Base-by-base conservation (phyloP, 2,329 filamentous ascomycete genomes). In the Hymenoscyphus occultus region DNA sequence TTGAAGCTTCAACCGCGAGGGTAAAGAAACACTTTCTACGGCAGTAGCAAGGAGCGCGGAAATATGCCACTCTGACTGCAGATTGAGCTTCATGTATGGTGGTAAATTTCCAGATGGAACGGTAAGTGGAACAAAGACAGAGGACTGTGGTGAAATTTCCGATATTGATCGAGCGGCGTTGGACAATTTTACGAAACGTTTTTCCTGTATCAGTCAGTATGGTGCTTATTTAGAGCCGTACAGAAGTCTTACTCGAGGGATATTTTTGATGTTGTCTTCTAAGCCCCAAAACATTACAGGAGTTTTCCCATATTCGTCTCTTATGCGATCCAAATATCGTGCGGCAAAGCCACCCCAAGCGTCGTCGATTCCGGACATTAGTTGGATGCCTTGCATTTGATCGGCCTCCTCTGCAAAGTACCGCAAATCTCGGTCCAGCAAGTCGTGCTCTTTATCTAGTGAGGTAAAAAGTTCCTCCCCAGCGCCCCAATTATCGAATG, bases 321-420 rank as follows among this genome's bases (percentile, higher is more conserved):
- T 82, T 64, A 99, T 78, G 39, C 88, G 83, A 75, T 98, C 89
- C 32, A 92, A 76, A 74, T 93, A 94, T 65, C 84, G 83, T 2
- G 87, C 80, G 6, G 88, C 84, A 74, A 94, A 94, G 0, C 91
- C 90, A 67, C 88, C 90, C 91, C 91, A 95, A 13, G 89, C 90
- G 77, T 93, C 90, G 74, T 94, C 91, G 5, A 88, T 78, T 3
- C 85, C 84, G 2, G 88, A 82, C 67, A 93, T 84, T 12, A 93
- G 75, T 76, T 98, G 94, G 19, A 99, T 81, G 0, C 90, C 94
- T 77, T 97, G 93, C 79, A 98, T 83, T 63, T 92, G 88, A 76
- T 99, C 95, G 69, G 93, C 95, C 78, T 98, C 95, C 78, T 99
- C 95, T 2, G 89, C 86, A 75, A 97, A 97, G 0, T 88, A 88